Evolutionary conservation across 2,329 filamentous ascomycete genomes (phyloP).

Genomic region (Colletotrichum sp.): DNA sequence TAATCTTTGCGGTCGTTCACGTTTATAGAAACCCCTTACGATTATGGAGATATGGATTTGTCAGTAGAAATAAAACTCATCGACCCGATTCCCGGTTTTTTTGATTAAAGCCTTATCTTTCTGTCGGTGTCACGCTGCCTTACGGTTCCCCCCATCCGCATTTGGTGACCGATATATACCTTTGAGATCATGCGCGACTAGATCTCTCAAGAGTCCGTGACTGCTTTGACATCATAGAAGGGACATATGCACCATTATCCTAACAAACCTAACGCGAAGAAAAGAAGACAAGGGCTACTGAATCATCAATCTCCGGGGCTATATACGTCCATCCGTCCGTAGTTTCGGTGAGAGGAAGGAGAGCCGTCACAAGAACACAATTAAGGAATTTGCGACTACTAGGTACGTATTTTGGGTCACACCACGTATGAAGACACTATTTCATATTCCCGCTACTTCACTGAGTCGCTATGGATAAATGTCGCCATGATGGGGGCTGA

Average conservation of each 20-base stretch:
- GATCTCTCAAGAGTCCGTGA: too few species aligned
- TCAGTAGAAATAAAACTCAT: neutral
- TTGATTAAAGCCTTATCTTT: neutral
- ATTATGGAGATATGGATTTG: neutral
- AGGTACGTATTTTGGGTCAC: too few species aligned
- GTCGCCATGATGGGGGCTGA: too few species aligned
- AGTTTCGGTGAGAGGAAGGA: neutral
- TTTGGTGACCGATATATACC: neutral
- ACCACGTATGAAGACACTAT: too few species aligned
- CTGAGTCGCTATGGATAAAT: too few species aligned
- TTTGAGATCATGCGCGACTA: rapidly evolving
- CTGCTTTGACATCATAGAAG: neutral
- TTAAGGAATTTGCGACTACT: too few species aligned
- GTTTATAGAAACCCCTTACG: neutral
- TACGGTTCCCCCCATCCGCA: neutral
- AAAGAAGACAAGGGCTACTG: neutral
- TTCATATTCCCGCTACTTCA: too few species aligned
- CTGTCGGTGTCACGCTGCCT: neutral
- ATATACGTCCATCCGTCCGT: neutral
- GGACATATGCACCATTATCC: rapidly evolving
- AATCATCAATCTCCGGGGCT: neutral
- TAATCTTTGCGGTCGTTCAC: neutral
- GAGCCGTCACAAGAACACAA: too few species aligned
- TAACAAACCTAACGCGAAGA: neutral
- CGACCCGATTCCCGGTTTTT: neutral